Base-by-base conservation (phyloP, 495 filamentous ascomycete genomes). In the Penicillium fimorum region DNA sequence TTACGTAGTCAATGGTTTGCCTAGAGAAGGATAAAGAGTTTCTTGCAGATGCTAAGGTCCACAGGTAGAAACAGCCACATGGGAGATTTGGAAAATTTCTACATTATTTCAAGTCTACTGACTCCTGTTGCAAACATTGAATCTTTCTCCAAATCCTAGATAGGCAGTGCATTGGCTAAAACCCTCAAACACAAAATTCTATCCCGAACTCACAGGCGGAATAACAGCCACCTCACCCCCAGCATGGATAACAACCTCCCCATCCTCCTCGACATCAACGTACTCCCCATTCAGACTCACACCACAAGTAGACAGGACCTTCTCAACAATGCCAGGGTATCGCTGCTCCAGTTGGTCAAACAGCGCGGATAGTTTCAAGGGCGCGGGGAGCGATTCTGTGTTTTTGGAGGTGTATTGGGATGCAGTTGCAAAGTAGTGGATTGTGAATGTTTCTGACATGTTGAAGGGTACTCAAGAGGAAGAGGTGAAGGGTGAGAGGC, bases 181-280 rank as follows among this genome's bases (percentile, higher is more conserved):
- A 2, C 32, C 33, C 11, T 43, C 15, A 6, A 15, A 30, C n/a
- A 52, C 0, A 42, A 5, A 47, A 18, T 11, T 45, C 47, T 60
- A 79, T 22, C 76, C 76, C 43, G 76, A 79, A 78, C 94, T 97
- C 48, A 97, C 94, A n/a, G 94, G 94, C 30, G 94, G 94, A 58
- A 98, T 97, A 44, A 98, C 87, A 11, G 88, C 95, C 44, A 97
- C 91, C 72, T 98, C 94, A 62, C 94, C 89, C 17, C 91, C 92
- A 20, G 79, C 82, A 53, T 86, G 65, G 56, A 98, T 90, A 42
- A 86, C 68, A 6, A 71, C 63, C 2, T 53, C 37, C 7, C 42
- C 55, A 47, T 52, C 62, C 33, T 69, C 68, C 20, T 69, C 63
- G 41, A 93, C 55, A 71, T 98, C 91, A 33, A 96, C 85, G 73